A percentile compares a stretch with the other conserved stretches of the same genome.
Evolutionary conservation across 352 stramenopile genomes (phyloP).

Genomic region (Stramenopiles sp.): DNA sequence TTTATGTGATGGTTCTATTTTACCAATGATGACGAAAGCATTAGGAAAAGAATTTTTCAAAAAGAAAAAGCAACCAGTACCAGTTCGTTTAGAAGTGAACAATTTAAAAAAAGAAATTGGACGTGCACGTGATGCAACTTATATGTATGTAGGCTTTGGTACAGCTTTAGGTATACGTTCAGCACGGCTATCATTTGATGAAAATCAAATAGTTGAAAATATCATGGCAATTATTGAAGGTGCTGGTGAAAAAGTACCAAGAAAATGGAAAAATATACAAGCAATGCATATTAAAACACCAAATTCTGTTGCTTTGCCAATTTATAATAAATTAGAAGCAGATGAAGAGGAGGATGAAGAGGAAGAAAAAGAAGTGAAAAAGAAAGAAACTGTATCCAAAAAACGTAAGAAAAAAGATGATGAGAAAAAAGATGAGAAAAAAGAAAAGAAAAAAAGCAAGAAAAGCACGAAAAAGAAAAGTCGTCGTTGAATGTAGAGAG

Average conservation of each 20-base stretch:
- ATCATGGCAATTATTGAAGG: conserved; percentile 44
- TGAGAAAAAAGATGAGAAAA: conserved; percentile 11
- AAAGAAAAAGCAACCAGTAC: conserved; percentile 48
- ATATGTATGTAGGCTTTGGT: conserved; percentile 51
- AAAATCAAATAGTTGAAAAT: conserved; percentile 45
- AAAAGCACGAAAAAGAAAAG: conserved; percentile 16
- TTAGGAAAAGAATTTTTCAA: conserved; percentile 32
- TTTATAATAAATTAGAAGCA: conserved; percentile 51
- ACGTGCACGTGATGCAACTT: conserved; percentile 37
- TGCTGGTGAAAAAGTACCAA: conserved; percentile 46
- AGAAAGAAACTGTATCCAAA: conserved; percentile 16
- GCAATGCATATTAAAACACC: conserved; percentile 69
- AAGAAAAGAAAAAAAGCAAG: conserved; percentile 13
- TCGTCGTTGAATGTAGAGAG: conserved; percentile 24
- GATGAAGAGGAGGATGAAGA: conserved; percentile 4
- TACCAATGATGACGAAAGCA: conserved; percentile 40
- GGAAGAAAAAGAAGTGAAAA: conserved; percentile 13
- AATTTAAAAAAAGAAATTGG: conserved; percentile 30
- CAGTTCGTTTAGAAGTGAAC: conserved; percentile 46
- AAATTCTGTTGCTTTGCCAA: conserved; percentile 54
- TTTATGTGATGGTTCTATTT: conserved; percentile 43
- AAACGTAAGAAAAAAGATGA: neutral
- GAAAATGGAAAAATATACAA: conserved; percentile 68
- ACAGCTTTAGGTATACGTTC: conserved; percentile 67
- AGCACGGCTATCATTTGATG: conserved; percentile 35